Evolutionary conservation across 1,139 yeast genomes (phyloP).

Genomic region (Yamadazyma oceani): DNA sequence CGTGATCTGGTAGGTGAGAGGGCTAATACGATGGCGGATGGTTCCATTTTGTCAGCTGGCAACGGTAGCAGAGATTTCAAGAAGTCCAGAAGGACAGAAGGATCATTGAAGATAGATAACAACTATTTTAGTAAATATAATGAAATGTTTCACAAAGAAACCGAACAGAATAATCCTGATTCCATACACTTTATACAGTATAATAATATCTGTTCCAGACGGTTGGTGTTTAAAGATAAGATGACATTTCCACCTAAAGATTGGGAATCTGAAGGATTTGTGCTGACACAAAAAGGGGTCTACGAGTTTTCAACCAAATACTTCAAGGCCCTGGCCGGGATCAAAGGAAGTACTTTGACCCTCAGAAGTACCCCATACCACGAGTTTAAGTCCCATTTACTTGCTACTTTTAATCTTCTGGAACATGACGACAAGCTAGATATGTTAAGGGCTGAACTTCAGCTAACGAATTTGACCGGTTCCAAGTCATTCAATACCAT

Average conservation of each 20-base stretch:
- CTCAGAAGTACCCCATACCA: conserved; percentile 14
- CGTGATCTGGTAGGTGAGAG: too few relatives aligned
- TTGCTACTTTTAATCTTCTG: conserved; percentile 15
- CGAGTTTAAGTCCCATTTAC: conserved; percentile 16
- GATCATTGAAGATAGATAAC: conserved; percentile 8
- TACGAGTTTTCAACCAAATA: conserved; percentile 1
- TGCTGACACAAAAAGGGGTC: neutral
- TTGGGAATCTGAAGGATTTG: neutral
- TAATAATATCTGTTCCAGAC: conserved; percentile 12
- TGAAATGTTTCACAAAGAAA: conserved; percentile 11
- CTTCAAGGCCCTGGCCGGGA: conserved; percentile 6
- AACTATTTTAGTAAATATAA: conserved; percentile 8
- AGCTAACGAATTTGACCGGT: conserved; percentile 13
- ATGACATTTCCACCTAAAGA: neutral
- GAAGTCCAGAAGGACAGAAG: conserved; percentile 6
- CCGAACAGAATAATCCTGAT: conserved; percentile 9
- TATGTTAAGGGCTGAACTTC: conserved; percentile 14
- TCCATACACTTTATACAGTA: conserved; percentile 13
- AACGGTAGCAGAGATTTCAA: conserved; percentile 4
- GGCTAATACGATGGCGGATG: too few relatives aligned
- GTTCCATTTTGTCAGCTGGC: too few relatives aligned
- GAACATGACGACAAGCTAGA: conserved; percentile 1
- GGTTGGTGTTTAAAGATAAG: conserved; percentile 5
- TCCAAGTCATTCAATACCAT: conserved; percentile 16
- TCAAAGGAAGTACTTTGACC: conserved; percentile 7